These are phyloP conservation scores for Rhodocollybia butyracea DNA, from an alignment of 768 basidiomycete genomes.

Conservation along the genomic window DNA sequence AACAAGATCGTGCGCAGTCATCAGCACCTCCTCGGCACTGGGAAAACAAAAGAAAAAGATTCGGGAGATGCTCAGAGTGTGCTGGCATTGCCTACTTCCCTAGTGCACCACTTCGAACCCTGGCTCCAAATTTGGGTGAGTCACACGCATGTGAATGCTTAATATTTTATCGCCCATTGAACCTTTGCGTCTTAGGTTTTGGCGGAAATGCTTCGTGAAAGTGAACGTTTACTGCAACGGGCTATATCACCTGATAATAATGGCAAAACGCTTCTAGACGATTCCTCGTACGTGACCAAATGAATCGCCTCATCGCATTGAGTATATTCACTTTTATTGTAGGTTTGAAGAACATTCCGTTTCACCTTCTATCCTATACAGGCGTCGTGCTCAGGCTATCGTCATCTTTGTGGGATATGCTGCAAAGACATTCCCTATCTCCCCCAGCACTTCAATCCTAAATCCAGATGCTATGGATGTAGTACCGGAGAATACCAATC, in stretches of 20 bases:
- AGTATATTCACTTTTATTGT: not conserved
- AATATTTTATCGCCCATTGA: not conserved
- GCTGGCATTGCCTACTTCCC: slow-evolving; percentile 61
- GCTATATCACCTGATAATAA: slow-evolving; percentile 34
- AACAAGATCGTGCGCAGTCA: slow-evolving; percentile 61
- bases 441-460: not conserved
- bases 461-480: not conserved
- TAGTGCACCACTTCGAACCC: slow-evolving; percentile 55
- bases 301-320: not conserved
- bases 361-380: slow-evolving; percentile 40
- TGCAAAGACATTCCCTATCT: slow-evolving; percentile 32
- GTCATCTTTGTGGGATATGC: slow-evolving; percentile 60
- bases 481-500: slow-evolving; percentile 19
- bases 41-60: slow-evolving; percentile 26
- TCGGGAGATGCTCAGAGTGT: slow-evolving; percentile 55
- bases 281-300: slow-evolving; percentile 47
- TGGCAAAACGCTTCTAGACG: slow-evolving; percentile 52
- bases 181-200: slow-evolving; percentile 43
- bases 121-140: slow-evolving; percentile 52
- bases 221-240: slow-evolving; percentile 49
- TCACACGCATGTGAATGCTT: not conserved
- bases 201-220: slow-evolving; percentile 64
- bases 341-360: slow-evolving; percentile 61
- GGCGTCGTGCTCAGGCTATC: slow-evolving; percentile 65
- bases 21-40: not conserved